Conservation (phyloP, 1,284 basidiomycete species). For the Malassezia brasiliensis region DNA sequence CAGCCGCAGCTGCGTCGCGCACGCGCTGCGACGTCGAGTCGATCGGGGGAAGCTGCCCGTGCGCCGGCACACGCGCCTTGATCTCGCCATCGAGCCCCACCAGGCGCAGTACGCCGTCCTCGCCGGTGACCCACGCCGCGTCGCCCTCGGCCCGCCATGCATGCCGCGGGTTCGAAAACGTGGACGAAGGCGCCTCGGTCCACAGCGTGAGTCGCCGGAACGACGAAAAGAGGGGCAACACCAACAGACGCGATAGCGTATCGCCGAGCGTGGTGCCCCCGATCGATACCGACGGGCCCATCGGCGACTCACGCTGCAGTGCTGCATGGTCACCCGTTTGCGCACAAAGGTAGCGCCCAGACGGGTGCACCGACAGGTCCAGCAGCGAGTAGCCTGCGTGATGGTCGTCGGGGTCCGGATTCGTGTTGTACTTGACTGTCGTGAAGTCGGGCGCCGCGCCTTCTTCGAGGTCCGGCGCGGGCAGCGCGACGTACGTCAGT, state of each 20-base stretch:
- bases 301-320: background rate
- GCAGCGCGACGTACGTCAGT: conserved; percentile 36
- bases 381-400: conserved; percentile 41
- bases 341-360: conserved; percentile 22
- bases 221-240: conserved; percentile 25
- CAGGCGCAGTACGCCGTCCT: conserved; percentile 35
- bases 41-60: conserved; percentile 15
- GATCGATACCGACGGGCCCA: background rate
- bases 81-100: conserved; percentile 27
- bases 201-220: conserved; percentile 26
- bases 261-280: background rate
- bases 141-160: conserved; percentile 28
- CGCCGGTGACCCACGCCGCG: conserved; percentile 33
- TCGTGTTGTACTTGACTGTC: conserved; percentile 34
- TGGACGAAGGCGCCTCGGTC: conserved; percentile 25
- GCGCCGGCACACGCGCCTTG: conserved; percentile 23
- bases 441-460: conserved; percentile 19
- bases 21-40: background rate
- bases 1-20: conserved; percentile 10
- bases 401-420: conserved; percentile 25
- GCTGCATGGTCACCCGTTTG: conserved; percentile 27
- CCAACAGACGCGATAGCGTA: conserved; percentile 25
- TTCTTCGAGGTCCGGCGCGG: conserved; percentile 8
- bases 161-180: conserved; percentile 30
- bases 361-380: conserved; percentile 32